Conservation (phyloP, 2,329 filamentous ascomycete genomes). For the Colletotrichum tamarilloi region DNA sequence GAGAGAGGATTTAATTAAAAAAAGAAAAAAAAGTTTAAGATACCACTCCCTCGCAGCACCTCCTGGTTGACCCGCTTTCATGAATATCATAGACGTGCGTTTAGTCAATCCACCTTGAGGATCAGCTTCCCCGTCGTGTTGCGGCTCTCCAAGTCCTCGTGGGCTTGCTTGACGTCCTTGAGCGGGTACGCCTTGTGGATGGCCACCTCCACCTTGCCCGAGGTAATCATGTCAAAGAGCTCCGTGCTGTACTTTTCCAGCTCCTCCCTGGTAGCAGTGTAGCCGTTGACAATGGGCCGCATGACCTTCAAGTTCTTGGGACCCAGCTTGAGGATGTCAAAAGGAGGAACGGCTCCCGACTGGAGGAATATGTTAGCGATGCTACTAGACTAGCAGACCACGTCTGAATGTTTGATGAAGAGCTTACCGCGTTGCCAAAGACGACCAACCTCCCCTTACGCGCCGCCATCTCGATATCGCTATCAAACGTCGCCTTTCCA, state of each 20-base stretch:
- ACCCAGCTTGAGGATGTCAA: conserved; percentile 66
- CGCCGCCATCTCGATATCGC: conserved; percentile 77
- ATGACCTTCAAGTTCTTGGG: conserved; percentile 83
- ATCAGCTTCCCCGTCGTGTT: conserved; percentile 88
- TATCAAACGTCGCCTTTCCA: conserved; percentile 86
- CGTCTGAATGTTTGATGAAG: not conserved
- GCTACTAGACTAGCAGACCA: too few species aligned
- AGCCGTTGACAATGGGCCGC: conserved; percentile 79
- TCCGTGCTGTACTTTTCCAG: conserved; percentile 76
- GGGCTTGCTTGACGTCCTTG: conserved; percentile 77
- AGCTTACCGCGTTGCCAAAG: conserved; percentile 81
- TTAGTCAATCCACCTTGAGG: conserved; percentile 66
- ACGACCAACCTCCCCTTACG: conserved; percentile 81
- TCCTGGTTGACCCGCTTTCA: not conserved
- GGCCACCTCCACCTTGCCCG: conserved; percentile 76
- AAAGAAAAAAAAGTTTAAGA: conserved; percentile 14
- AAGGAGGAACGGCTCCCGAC: conserved; percentile 79
- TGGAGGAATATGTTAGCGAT: conserved; percentile 37
- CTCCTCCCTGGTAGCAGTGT: conserved; percentile 76
- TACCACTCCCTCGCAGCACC: not conserved
- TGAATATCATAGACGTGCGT: not conserved
- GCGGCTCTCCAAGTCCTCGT: conserved; percentile 81
- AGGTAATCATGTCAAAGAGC: conserved; percentile 77
- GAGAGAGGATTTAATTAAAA: conserved; percentile 14
- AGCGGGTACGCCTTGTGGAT: conserved; percentile 84